Evolutionary conservation across 352 stramenopile species (phyloP), one percentile per base, ranked within the genome.

Genomic region (Phytophthora fragariae): DNA sequence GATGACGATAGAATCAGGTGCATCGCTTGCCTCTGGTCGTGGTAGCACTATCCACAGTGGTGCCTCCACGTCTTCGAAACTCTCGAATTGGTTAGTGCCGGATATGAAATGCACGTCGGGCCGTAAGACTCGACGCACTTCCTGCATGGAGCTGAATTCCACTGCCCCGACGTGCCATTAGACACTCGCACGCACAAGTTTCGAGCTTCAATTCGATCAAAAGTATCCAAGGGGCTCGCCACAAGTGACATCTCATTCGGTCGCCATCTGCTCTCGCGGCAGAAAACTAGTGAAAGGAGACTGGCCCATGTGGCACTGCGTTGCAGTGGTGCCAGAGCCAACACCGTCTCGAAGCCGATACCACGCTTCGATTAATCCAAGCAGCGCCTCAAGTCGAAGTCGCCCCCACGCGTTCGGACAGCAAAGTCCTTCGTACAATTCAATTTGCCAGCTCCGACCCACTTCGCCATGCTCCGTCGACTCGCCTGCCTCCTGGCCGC

Each of bases 251-350:
- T 11, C 37, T 44, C 64, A 60, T 65, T 59, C 21, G 1, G 50
- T 39, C 41, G 63, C 57, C 69, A 76, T 68, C 49, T 76, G 69
- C 57, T 64, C 33, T 44, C 19, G 37, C 6, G 39, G 62, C 54
- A 54, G n/a, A 70, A 75, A 71, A 75, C 68, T 75, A 41, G 68
- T 50, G 68, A 75, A 75, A 70, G 9, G 19, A 44, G n/a, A 24
- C 47, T 53, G 8, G 7, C 64, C 65, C 37, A 65, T 31, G 39
- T 61, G 47, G 64, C 15, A 21, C 19, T 21, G 19, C 19, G 19
- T 5, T 49, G 15, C 41, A 8, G 41, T 49, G 2, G 47, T 58
- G 47, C 21, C 50, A 54, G 50, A 4, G 12, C 14, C 19, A 17
- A 44, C 59, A 57, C 64, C 33, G 55, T 35, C 56, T 65, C 55